Evolutionary conservation across 2,329 filamentous ascomycete genomes (phyloP).

Genomic region (Chaetomium globosum): DNA sequence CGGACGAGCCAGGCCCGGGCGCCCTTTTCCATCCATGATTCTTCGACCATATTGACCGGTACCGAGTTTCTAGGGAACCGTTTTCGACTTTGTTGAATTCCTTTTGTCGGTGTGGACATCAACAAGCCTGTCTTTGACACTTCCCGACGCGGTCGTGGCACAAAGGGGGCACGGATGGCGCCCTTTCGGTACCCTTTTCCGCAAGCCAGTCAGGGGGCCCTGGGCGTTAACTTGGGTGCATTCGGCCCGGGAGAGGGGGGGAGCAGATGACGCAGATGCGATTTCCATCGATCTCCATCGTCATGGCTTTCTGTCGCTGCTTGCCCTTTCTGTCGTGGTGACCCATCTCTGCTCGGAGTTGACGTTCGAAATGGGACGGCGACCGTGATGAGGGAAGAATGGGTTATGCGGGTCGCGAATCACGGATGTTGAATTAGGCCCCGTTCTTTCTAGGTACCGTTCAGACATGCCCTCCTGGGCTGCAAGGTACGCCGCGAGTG

Average conservation of each 20-base stretch:
- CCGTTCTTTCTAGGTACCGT: slow-evolving; percentile 10
- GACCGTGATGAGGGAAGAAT: slow-evolving; percentile 24
- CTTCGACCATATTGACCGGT: slow-evolving; percentile 14
- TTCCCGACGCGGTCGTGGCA: slow-evolving; percentile 21
- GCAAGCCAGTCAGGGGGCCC: slow-evolving; percentile 27
- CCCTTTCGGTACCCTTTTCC: slow-evolving; percentile 36
- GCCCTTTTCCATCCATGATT: slow-evolving; percentile 4
- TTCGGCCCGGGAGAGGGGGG: slow-evolving; percentile 17
- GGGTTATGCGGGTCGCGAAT: slow-evolving; percentile 13
- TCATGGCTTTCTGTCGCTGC: neutral
- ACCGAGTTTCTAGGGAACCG: slow-evolving; percentile 20
- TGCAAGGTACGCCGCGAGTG: slow-evolving; percentile 22
- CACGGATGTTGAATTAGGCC: slow-evolving; percentile 22
- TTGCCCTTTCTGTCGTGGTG: slow-evolving; percentile 1
- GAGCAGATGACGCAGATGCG: neutral
- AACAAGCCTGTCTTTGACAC: slow-evolving; percentile 21
- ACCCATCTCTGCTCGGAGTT: slow-evolving; percentile 9
- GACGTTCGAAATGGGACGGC: slow-evolving; percentile 22
- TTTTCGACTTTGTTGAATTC: slow-evolving; percentile 15
- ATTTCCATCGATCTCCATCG: slow-evolving; percentile 15
- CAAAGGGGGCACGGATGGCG: slow-evolving; percentile 13
- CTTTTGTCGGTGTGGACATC: slow-evolving; percentile 26
- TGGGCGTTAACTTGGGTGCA: slow-evolving; percentile 12
- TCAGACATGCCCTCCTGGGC: slow-evolving; percentile 23
- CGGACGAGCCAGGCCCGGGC: neutral